Evolutionary conservation across 2,329 filamentous ascomycete genomes (phyloP).

Genomic region (Fusarium pininemorale): DNA sequence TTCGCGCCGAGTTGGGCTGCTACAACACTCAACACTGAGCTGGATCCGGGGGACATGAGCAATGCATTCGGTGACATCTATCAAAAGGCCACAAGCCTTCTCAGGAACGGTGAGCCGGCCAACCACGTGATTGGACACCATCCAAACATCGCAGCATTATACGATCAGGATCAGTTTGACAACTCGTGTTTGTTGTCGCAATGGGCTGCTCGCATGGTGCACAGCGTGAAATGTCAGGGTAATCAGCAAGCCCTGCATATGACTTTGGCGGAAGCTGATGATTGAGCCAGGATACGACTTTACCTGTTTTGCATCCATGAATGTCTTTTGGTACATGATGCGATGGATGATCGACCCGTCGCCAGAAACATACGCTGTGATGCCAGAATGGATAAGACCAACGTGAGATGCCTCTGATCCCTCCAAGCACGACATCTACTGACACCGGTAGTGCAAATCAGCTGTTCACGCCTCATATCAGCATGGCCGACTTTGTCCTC

Average conservation of each 20-base stretch:
- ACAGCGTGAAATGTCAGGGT: constrained; percentile 18
- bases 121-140: not conserved
- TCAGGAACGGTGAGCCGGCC: accelerated
- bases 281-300: constrained; percentile 4
- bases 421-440: accelerated
- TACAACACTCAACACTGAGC: not conserved
- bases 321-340: constrained; percentile 22
- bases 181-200: constrained; percentile 9
- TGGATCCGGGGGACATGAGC: not conserved
- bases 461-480: constrained; percentile 10
- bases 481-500: constrained; percentile 12
- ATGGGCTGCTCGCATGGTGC: constrained; percentile 24
- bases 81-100: not conserved
- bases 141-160: constrained; percentile 10
- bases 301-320: constrained; percentile 14
- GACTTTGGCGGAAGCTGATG: too few relatives aligned
- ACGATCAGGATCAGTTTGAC: constrained; percentile 8
- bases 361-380: constrained; percentile 6
- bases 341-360: constrained; percentile 17
- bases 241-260: too few relatives aligned
- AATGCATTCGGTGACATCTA: constrained; percentile 1
- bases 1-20: not conserved
- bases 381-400: constrained; percentile 26
- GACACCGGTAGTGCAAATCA: not conserved
- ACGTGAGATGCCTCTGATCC: not conserved